Conservation (phyloP, 768 basidiomycete genomes). For the Dentipellis sp. region DNA sequence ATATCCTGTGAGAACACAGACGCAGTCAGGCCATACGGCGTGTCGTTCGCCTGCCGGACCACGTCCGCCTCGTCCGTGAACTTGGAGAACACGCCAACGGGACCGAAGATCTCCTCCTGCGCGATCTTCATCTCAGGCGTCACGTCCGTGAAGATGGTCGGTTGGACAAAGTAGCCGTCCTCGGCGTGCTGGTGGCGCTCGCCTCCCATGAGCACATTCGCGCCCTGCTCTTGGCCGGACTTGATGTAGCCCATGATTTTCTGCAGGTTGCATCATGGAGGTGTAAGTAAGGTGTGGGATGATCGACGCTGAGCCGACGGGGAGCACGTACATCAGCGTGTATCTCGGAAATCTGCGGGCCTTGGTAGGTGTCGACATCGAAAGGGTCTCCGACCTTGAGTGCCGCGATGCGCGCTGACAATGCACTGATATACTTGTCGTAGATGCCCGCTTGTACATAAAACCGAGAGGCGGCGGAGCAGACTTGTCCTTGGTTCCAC, state of each 20-base stretch:
- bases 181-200: slow-evolving; percentile 30
- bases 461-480: slow-evolving; percentile 78
- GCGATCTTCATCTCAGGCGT: slow-evolving; percentile 49
- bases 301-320: too few relatives aligned
- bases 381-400: slow-evolving; percentile 73
- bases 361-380: slow-evolving; percentile 47
- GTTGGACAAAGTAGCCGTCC: slow-evolving; percentile 55
- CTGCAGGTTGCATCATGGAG: slow-evolving; percentile 18
- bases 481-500: slow-evolving; percentile 71
- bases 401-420: slow-evolving; percentile 42
- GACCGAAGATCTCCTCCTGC: slow-evolving; percentile 56
- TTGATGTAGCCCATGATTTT: slow-evolving; percentile 56
- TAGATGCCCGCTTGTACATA: slow-evolving; percentile 75
- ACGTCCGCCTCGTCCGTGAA: slow-evolving; percentile 59
- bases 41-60: slow-evolving; percentile 74
- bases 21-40: slow-evolving; percentile 77
- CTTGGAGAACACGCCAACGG: slow-evolving; percentile 58
- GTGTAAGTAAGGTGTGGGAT: not conserved
- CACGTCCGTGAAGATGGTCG: slow-evolving; percentile 52
- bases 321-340: slow-evolving; percentile 49
- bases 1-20: slow-evolving; percentile 81
- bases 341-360: slow-evolving; percentile 69
- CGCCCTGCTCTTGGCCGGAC: slow-evolving; percentile 51
- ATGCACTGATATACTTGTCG: slow-evolving; percentile 59
- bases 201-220: slow-evolving; percentile 47